These are phyloP conservation scores for Chenopodium berlandieri DNA, from an alignment of 148 eudicot genomes.

Conservation along the genomic window DNA sequence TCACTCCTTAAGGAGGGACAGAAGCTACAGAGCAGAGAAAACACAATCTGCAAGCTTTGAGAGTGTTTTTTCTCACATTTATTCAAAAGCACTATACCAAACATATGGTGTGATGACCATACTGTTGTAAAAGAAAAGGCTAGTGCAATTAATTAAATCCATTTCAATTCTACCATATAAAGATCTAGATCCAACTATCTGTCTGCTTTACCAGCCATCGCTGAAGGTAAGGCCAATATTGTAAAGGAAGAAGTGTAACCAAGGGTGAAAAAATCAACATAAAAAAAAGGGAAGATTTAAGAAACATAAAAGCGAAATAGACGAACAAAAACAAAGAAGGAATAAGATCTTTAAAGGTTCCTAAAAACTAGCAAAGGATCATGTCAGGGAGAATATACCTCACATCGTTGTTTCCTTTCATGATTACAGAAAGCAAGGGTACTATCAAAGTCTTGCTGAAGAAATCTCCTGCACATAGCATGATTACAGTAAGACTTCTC, in stretches of 20 bases:
- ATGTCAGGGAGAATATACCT: slow-evolving; percentile 44
- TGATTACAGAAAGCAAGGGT: slow-evolving; percentile 85
- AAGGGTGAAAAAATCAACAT: background rate
- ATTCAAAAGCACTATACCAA: background rate
- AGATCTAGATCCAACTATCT: background rate
- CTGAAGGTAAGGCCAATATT: background rate
- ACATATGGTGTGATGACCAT: background rate
- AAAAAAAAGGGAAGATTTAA: background rate
- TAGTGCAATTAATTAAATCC: background rate
- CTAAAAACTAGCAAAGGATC: background rate
- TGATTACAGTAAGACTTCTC: slow-evolving; percentile 12
- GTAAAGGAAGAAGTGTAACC: background rate
- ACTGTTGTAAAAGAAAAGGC: background rate
- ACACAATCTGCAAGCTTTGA: background rate
- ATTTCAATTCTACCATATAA: background rate
- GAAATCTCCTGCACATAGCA: slow-evolving; percentile 57
- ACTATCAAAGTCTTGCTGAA: slow-evolving; percentile 90
- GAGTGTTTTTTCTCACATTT: background rate
- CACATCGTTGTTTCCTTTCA: slow-evolving; percentile 85
- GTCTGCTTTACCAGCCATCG: background rate
- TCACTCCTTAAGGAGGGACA: background rate
- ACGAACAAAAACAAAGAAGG: background rate
- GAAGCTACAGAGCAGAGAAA: background rate
- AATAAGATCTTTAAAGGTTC: slow-evolving; percentile 5
- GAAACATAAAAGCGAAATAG: background rate